Base-by-base conservation (phyloP, 2,329 filamentous ascomycete genomes). In the Pestalotiopsis sp. region DNA sequence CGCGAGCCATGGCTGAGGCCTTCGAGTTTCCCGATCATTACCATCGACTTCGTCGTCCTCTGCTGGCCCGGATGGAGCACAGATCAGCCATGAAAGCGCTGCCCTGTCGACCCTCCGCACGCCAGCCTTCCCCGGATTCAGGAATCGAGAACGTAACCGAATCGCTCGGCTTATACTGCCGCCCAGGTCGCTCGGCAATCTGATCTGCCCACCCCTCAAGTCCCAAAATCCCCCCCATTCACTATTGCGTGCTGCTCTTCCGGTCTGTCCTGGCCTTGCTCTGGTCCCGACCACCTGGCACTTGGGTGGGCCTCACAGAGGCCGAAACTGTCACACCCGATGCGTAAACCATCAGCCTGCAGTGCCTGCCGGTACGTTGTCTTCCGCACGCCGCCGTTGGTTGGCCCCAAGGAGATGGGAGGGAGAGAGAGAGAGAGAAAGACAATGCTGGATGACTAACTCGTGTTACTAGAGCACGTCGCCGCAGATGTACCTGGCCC, bases 271-370 rank as follows among this genome's bases (percentile, higher is more conserved):
- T 23, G 41, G 41, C n/a, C n/a, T 49, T 20, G 45, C 17, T 52
- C 45, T 36, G 20, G 45, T 57, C 25, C 64, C 41, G 25, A 38
- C 25, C 23, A 41, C 41, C 61, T 39, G 61, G 61, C 6, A 64
- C 39, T 49, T n/a, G 38, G 39, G 61, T 64, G 52, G 52, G 52
- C 64, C 64, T 39, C n/a, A 12, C 5, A 36, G n/a, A 25, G 23
- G 13, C 12, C n/a, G 41, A 14, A 49, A 52, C 45, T n/a, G 14
- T n/a, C 9, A 38, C 41, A n/a, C 41, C 39, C n/a, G 11, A 69
- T 69, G 68, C 63, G 68, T 20, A 69, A 58, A 63, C 68, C 68
- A 20, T 66, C 64, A 25, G 68, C 68, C 17, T 69, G 68, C 49
- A 63, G 38, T 57, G 64, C 64, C 49, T 69, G 68, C 23, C 63